Evolutionary conservation across 1,284 basidiomycete genomes (phyloP), one percentile per base, ranked within the genome.

Genomic region (Cryptococcus deneoformans): DNA sequence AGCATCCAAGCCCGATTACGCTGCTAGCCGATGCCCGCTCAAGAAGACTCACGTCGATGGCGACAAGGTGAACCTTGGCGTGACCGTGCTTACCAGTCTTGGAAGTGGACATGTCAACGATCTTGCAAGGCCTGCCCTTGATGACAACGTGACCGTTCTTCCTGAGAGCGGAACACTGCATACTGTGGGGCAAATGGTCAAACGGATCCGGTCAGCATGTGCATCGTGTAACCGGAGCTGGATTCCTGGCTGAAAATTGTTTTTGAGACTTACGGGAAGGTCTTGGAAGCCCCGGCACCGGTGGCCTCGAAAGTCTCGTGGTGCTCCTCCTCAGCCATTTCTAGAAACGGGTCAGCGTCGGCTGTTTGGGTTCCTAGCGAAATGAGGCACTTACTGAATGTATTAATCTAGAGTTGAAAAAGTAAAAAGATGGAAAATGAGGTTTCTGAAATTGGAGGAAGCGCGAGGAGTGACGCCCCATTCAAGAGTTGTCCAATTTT

Each of bases 61-160:
- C 96, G 74, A 98, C 86, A 69, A 99, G 85, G 82, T 99, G 92
- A 77, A 98, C 95, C 83, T 99, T 99, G 80, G 96, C 95, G 84
- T 99, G 96, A 76, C 95, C 95, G 85, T 98, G 95, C 87, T 93
- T 93, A 61, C 77, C 70, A 59, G 73, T 75, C 72, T 99, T 99
- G 78, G 95, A 99, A 82, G 96, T 99, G 66, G 94, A 97, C 95
- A 99, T 99, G 75, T 93, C 92, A 71, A 94, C 87, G 80, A 96
- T 95, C 85, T 98, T 98, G 91, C 95, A 99, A 67, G 95, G 95
- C 72, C 93, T 88, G 70, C 87, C 84, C 85, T 98, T 97, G 83
- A 99, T 98, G 77, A 95, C 89, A 78, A 99, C 95, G 83, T 95
- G 92, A 54, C 95, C 94, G 83, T 81, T 82, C 82, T 86, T 85